phyloP scores from a whole-genome alignment of 176 grass and related monocot genomes.

The Pharus latifolius region DNA sequence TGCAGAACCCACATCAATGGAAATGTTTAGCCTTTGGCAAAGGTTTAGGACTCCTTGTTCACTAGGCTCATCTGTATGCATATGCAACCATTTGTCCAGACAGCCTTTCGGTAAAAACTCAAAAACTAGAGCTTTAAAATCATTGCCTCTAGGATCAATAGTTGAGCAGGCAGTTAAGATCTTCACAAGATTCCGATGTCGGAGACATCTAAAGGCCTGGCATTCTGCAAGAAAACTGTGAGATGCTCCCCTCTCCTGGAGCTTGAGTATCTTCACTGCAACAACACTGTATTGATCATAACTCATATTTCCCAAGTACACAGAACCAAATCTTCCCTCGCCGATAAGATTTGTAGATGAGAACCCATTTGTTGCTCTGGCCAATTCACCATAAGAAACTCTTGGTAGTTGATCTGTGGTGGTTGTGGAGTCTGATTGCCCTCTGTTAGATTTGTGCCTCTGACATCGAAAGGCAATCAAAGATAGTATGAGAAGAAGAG shows the following conservation, averaged over 20 bases:
- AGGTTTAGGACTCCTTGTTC: too few relatives aligned
- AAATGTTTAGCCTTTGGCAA: too few relatives aligned
- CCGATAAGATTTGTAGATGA: slow-evolving; percentile 32
- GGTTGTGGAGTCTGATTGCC: neutral
- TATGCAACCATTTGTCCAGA: too few relatives aligned
- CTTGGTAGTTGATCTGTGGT: neutral
- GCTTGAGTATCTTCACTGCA: slow-evolving; percentile 24
- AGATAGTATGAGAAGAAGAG: neutral
- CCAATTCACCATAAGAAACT: slow-evolving; percentile 12
- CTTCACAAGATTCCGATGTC: slow-evolving; percentile 29
- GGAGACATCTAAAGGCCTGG: neutral
- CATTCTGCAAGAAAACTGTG: slow-evolving; percentile 33
- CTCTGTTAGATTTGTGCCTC: neutral
- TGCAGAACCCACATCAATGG: too few relatives aligned
- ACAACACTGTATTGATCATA: neutral
- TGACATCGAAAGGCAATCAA: neutral
- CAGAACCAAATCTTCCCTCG: slow-evolving; percentile 17
- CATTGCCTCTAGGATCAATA: neutral
- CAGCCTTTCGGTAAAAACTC: too few relatives aligned
- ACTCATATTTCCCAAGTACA: slow-evolving; percentile 10
- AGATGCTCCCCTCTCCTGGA: slow-evolving; percentile 9
- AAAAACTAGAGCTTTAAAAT: too few relatives aligned
- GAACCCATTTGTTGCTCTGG: slow-evolving; percentile 23
- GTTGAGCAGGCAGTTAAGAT: slow-evolving; percentile 10
- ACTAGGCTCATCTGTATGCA: too few relatives aligned